Base-by-base conservation (phyloP, 2,329 filamentous ascomycete species). In the Penicillium sp. region DNA sequence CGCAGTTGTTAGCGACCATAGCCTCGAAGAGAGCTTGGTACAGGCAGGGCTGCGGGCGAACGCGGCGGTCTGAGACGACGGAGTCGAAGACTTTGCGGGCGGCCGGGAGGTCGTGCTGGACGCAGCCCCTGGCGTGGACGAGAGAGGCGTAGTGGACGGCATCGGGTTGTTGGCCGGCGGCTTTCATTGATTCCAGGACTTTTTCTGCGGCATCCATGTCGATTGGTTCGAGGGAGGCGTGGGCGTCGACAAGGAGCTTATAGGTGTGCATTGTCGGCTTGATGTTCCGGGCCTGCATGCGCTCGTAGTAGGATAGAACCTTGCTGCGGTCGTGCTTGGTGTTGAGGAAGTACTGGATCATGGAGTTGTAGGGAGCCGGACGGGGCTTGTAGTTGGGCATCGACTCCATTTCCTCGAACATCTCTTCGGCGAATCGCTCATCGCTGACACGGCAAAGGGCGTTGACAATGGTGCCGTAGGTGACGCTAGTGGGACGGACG, bases 361-460 rank as follows among this genome's bases (percentile, higher is more conserved):
- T 89, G 75, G 91, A 96, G 80, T 99, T 97, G 81, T 99, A 99
- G 1, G 94, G 94, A 20, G 94, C 94, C 21, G 94, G 92, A 8
- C 94, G 88, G 33, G 94, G 91, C 80, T 97, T 97, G 84, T 99
- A 99, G 79, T 99, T 99, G 51, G 91, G 88, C 88, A 96, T 96
- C 40, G 88, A 85, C 78, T 99, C 94, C 94, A 99, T 99, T 78
- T 99, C 94, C 68, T 97, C 91, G 68, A 99, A 99, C 64, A 97
- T 85, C 74, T 97, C 91, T 68, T 97, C 94, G 23, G 94, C 94
- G 70, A 97, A 96, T 68, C 93, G 95, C 77, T 97, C 93, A 64
- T 99, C 94, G 61, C 91, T 96, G 49, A 97, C 94, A 64, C 94
- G 90, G 81, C 92, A 97, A 12, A 99, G 84, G 20, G 94, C 94